phyloP scores from a whole-genome alignment of 495 filamentous ascomycete species.

The Penicillium lagena region DNA sequence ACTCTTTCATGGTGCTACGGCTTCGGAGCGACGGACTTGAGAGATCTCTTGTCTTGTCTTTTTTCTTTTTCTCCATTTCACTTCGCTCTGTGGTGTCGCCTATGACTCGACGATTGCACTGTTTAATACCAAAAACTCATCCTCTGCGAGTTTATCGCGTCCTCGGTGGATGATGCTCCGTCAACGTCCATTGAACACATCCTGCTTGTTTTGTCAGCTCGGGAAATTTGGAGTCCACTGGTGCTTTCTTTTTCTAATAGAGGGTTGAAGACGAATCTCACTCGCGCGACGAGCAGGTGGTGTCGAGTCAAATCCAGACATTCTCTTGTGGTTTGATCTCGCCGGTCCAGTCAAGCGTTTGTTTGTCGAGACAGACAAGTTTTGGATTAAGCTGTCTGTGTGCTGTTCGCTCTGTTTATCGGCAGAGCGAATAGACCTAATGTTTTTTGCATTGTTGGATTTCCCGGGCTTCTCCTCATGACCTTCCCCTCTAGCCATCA shows the following conservation, averaged over 20 bases:
- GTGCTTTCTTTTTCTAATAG: too few relatives aligned
- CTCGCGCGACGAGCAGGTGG: too few relatives aligned
- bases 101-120: conserved; percentile 6
- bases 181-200: not conserved
- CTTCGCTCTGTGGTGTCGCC: too few relatives aligned
- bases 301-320: too few relatives aligned
- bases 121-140: conserved; percentile 34
- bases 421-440: conserved; percentile 3
- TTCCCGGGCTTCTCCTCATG: conserved; percentile 1
- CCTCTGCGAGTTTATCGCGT: conserved; percentile 3
- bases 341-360: too few relatives aligned
- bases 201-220: not conserved
- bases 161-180: not conserved
- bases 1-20: conserved; percentile 41
- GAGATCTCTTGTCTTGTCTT: conserved; percentile 20
- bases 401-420: conserved; percentile 1
- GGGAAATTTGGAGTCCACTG: not conserved
- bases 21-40: conserved; percentile 37
- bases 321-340: too few relatives aligned
- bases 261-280: too few relatives aligned
- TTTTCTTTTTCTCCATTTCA: conserved; percentile 13
- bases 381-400: not conserved
- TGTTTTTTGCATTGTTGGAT: conserved; percentile 4
- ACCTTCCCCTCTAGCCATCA: conserved; percentile 2
- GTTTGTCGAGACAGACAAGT: too few relatives aligned